A percentile compares a stretch with the other conserved stretches of the same genome.
Evolutionary conservation across 768 basidiomycete species (phyloP).

Genomic region (Rhizopogon rudus): DNA sequence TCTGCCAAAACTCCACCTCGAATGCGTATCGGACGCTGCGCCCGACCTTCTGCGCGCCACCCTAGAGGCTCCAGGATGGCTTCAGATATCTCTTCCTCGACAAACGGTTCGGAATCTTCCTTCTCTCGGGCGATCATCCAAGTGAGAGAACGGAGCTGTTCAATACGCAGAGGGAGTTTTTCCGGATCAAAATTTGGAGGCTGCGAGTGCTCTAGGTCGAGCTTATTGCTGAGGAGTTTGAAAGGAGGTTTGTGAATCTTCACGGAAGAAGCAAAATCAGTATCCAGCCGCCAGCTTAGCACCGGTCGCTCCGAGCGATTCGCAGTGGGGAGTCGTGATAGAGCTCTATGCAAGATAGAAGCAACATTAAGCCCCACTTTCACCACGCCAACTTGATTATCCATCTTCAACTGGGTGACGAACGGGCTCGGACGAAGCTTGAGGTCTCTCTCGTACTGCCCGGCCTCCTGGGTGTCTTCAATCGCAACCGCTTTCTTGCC

Average conservation of each 20-base stretch:
- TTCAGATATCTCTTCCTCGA: slow-evolving; percentile 94
- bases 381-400: slow-evolving; percentile 60
- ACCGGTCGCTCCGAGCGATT: slow-evolving; percentile 39
- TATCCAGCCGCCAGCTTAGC: slow-evolving; percentile 79
- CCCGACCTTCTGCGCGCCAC: slow-evolving; percentile 94
- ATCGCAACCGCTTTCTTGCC: slow-evolving; percentile 59
- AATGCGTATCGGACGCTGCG: slow-evolving; percentile 66
- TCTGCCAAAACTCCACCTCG: slow-evolving; percentile 93
- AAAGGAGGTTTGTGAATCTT: slow-evolving; percentile 60
- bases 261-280: slow-evolving; percentile 66
- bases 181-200: slow-evolving; percentile 62
- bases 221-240: slow-evolving; percentile 67
- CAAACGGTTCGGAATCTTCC: slow-evolving; percentile 57
- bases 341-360: slow-evolving; percentile 82
- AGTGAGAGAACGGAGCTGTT: slow-evolving; percentile 84
- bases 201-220: slow-evolving; percentile 64
- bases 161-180: slow-evolving; percentile 63
- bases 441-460: slow-evolving; percentile 81
- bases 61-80: slow-evolving; percentile 80
- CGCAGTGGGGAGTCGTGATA: slow-evolving; percentile 67
- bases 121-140: slow-evolving; percentile 92
- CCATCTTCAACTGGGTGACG: slow-evolving; percentile 74
- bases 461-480: slow-evolving; percentile 84
- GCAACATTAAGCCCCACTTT: slow-evolving; percentile 86
- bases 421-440: slow-evolving; percentile 86